Evolutionary conservation across 345 rosid genomes (phyloP).

Genomic region (Euphorbia pulcherrima): DNA sequence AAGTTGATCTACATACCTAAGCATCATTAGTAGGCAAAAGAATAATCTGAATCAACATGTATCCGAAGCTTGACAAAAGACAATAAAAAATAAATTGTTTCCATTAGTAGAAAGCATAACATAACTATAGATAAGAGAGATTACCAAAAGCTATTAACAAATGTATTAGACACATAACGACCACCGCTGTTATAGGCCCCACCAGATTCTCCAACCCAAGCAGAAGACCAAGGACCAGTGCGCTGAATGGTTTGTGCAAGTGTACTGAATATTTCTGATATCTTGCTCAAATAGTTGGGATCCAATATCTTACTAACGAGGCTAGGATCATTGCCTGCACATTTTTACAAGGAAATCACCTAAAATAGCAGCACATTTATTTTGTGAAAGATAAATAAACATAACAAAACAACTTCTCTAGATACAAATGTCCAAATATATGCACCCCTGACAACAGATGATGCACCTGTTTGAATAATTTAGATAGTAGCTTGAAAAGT

Average conservation of each 20-base stretch:
- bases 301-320: slow-evolving; percentile 73
- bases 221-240: slow-evolving; percentile 83
- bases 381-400: not conserved
- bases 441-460: not conserved
- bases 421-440: not conserved
- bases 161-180: slow-evolving; percentile 69
- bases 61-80: slow-evolving; percentile 6
- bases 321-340: slow-evolving; percentile 70
- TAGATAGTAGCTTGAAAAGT: not conserved
- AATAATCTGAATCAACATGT: slow-evolving; percentile 1
- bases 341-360: not conserved
- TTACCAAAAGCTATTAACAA: slow-evolving; percentile 93
- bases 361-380: not conserved
- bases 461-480: not conserved
- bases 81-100: slow-evolving; percentile 1
- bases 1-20: slow-evolving; percentile 96
- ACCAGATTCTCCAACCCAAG: slow-evolving; percentile 99
- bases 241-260: slow-evolving; percentile 48
- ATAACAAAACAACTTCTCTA: not conserved
- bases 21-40: not conserved
- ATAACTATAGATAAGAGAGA: slow-evolving; percentile 11
- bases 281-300: slow-evolving; percentile 55
- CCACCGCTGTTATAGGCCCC: slow-evolving; percentile 98
- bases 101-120: slow-evolving; percentile 1
- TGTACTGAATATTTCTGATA: slow-evolving; percentile 51